Evolutionary conservation across 306 rosid species (phyloP).

Genomic region (Medicago truncatula): DNA sequence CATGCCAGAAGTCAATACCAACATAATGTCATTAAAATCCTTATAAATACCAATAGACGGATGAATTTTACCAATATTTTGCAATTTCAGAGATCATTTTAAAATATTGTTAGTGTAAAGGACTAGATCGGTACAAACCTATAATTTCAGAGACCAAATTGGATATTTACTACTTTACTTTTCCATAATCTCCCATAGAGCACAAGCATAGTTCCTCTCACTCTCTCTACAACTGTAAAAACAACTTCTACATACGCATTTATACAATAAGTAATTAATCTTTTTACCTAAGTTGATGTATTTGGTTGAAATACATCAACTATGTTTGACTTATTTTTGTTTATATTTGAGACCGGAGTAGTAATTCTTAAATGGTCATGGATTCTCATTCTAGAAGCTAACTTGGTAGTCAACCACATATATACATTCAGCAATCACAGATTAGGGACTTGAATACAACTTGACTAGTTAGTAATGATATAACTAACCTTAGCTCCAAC

Average conservation of each 20-base stretch:
- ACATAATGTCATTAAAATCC: background rate
- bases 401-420: too few relatives aligned
- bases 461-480: background rate
- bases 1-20: too few relatives aligned
- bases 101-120: background rate
- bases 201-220: background rate
- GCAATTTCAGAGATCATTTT: background rate
- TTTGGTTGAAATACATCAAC: too few relatives aligned
- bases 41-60: background rate
- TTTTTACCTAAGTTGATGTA: too few relatives aligned
- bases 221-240: background rate
- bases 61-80: background rate
- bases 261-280: too few relatives aligned
- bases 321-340: too few relatives aligned
- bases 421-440: too few relatives aligned
- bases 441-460: too few relatives aligned
- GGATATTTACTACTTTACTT: background rate
- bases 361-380: too few relatives aligned
- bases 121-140: background rate
- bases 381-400: too few relatives aligned
- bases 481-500: slow-evolving; percentile 90
- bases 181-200: background rate
- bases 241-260: background rate
- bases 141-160: background rate
- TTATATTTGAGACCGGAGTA: too few relatives aligned